phyloP scores from a whole-genome alignment of 768 basidiomycete genomes.

The Boletus reticuloceps region DNA sequence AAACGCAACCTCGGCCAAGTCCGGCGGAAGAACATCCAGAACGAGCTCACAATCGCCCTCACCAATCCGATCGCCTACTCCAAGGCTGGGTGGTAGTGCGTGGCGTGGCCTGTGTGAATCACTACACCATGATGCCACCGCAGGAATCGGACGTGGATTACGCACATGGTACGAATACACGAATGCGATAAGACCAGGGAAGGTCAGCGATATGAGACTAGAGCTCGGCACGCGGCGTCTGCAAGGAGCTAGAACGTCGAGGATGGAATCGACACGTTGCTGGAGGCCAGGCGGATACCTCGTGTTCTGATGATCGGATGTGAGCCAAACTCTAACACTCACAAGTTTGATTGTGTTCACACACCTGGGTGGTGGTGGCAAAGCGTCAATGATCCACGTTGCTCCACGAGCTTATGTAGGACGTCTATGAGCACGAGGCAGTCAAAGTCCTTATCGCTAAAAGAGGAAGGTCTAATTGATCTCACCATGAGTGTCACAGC shows the following conservation, averaged over 20 bases:
- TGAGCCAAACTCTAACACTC: conserved; percentile 4
- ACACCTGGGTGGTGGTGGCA: conserved; percentile 1
- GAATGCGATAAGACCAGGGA: neutral
- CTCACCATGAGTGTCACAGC: conserved; percentile 8
- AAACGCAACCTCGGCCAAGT: conserved; percentile 56
- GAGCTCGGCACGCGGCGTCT: conserved; percentile 1
- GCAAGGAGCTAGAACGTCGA: conserved; percentile 2
- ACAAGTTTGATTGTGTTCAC: neutral
- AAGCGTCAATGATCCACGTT: conserved; percentile 4
- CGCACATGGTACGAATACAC: conserved; percentile 16
- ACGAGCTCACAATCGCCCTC: conserved; percentile 70
- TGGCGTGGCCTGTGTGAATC: conserved; percentile 20
- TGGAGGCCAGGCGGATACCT: conserved; percentile 8
- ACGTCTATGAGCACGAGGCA: conserved; percentile 7
- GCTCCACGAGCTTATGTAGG: neutral
- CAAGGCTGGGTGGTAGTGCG: conserved; percentile 25
- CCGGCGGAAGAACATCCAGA: conserved; percentile 52
- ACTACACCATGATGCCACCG: neutral
- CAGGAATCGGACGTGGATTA: neutral
- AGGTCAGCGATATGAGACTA: conserved; percentile 2
- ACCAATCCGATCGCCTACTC: conserved; percentile 46
- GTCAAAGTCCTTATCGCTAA: neutral
- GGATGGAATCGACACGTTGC: neutral
- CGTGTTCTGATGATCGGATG: conserved; percentile 11
- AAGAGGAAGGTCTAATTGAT: neutral